Evolutionary conservation across 2,329 filamentous ascomycete genomes (phyloP).

Genomic region (Ophiostoma triangulosporum): DNA sequence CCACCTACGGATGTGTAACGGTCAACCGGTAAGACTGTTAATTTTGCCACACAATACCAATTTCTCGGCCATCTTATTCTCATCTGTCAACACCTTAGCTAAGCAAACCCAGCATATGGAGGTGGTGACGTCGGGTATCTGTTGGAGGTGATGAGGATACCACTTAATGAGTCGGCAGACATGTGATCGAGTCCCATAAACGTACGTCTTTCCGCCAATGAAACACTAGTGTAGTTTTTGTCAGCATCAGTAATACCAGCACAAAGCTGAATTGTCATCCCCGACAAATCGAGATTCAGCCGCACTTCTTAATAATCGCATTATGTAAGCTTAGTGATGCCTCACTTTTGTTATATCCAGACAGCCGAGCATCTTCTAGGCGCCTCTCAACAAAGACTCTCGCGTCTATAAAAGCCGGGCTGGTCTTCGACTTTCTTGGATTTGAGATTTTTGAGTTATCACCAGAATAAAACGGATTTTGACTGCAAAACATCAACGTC

Average conservation of each 20-base stretch:
- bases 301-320: not conserved
- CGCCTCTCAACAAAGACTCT: not conserved
- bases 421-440: not conserved
- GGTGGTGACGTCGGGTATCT: too few relatives aligned
- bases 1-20: too few relatives aligned
- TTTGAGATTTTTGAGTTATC: not conserved
- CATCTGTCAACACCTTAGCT: too few relatives aligned
- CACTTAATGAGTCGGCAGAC: not conserved
- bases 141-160: not conserved
- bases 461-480: not conserved
- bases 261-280: not conserved
- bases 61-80: too few relatives aligned
- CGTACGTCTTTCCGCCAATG: not conserved
- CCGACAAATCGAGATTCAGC: not conserved
- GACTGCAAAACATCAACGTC: not conserved
- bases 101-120: too few relatives aligned
- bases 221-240: not conserved
- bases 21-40: too few relatives aligned
- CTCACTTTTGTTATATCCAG: not conserved
- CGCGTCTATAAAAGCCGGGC: not conserved
- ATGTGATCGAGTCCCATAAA: not conserved
- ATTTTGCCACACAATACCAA: too few relatives aligned
- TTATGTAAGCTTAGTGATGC: conserved; percentile 5
- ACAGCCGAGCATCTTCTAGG: not conserved
- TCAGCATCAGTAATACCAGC: conserved; percentile 10